These are phyloP conservation scores for Moelleriella libera DNA, from an alignment of 2,329 filamentous ascomycete species.

Conservation along the genomic window DNA sequence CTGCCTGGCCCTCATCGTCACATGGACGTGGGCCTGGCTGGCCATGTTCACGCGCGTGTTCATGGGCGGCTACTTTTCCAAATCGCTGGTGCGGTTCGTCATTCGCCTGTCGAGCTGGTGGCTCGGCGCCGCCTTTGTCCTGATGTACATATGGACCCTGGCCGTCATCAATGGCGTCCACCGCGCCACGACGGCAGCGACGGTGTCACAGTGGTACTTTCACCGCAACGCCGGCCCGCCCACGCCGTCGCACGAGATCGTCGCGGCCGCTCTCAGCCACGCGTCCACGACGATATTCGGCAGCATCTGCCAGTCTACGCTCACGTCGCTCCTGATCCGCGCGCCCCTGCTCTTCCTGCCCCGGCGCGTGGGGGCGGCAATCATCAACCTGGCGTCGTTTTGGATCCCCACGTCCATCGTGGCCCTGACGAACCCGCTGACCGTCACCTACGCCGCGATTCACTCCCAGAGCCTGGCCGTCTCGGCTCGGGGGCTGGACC, in stretches of 20 bases:
- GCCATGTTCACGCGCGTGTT: constrained; percentile 95
- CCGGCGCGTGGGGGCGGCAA: constrained; percentile 45
- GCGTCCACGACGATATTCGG: constrained; percentile 79
- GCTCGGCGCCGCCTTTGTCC: constrained; percentile 80
- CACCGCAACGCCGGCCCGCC: constrained; percentile 73
- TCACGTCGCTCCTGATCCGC: constrained; percentile 67
- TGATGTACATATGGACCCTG: constrained; percentile 93
- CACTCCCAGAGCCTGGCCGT: constrained; percentile 72
- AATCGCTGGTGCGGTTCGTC: constrained; percentile 50
- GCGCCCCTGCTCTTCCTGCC: constrained; percentile 78
- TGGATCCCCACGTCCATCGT: constrained; percentile 76
- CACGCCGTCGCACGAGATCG: constrained; percentile 66
- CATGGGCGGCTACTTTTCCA: constrained; percentile 73
- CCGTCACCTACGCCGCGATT: constrained; percentile 85
- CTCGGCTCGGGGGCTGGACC: constrained; percentile 65
- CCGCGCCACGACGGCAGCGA: constrained; percentile 81
- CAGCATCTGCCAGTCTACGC: constrained; percentile 76
- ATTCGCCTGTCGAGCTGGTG: constrained; percentile 87
- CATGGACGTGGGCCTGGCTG: constrained; percentile 94
- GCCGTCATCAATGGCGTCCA: constrained; percentile 80
- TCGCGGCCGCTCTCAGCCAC: constrained; percentile 70
- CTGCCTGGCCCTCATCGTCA: constrained; percentile 59
- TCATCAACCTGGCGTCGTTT: constrained; percentile 62
- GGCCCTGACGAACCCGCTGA: constrained; percentile 78
- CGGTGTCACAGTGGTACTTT: constrained; percentile 98